Base-by-base conservation (phyloP, 1,139 yeast genomes). In the Saccharomyces hybrid region DNA sequence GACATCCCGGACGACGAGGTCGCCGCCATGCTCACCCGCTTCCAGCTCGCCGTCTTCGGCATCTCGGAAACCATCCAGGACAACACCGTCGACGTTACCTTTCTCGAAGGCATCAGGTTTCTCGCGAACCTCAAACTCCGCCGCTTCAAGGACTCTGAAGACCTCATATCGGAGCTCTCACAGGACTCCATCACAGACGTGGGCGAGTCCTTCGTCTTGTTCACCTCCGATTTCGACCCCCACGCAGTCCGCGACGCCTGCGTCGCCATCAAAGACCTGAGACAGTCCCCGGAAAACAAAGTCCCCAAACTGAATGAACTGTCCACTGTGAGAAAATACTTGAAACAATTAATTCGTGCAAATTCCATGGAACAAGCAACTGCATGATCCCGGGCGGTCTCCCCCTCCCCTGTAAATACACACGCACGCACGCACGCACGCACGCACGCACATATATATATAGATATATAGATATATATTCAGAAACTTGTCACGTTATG, bases 41-140 rank as follows among this genome's bases (percentile, higher is more conserved):
- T 89, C 64, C 95, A 88, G 69, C 82, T 78, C 63, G 91, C 96
- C 0, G 72, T 89, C 38, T 90, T 83, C 67, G 96, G 96, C 23
- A 85, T 89, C 54, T 83, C 82, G 60, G 78, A 81, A 34, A 71
- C 71, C 57, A 73, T 79, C 56, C 77, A 71, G 54, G 77, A 71
- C 48, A 77, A 76, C 56, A 56, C 63, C 14, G 81, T 83, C n/a
- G 86, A 84, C 61, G 77, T 83, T 54, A 75, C 76, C 57, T 85
- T 86, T 57, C 79, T 86, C 14, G 75, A 79, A 53, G 96, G 96
- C 27, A 73, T 90, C 51, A 75, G 79, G 59, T 81, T 74, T 58
- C 79, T 88, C 41, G 88, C 95, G 31, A 75, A 80, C 62, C 71
- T 89, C 65, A 88, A 88, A 71, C 72, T 82, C 50, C 74, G 74